phyloP scores from a whole-genome alignment of 148 eudicot species.

The Hydrangea macrophylla region DNA sequence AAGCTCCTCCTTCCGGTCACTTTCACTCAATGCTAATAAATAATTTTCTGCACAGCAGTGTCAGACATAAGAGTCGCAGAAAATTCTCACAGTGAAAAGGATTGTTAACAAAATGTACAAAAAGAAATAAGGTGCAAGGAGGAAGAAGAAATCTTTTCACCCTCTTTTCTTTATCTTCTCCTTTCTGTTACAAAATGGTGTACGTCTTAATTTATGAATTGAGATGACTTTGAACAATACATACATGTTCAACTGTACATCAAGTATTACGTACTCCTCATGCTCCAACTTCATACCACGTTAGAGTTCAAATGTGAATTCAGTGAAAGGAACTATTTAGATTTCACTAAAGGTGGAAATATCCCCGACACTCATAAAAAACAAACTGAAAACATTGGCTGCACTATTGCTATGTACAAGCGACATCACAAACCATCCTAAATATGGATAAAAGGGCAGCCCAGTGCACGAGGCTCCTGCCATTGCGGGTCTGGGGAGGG shows the following conservation, averaged over 20 bases:
- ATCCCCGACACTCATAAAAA: too few relatives aligned
- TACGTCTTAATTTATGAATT: neutral
- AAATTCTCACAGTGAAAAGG: neutral
- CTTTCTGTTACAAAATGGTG: neutral
- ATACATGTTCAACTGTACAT: neutral
- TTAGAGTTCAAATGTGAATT: too few relatives aligned
- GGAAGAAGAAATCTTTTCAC: neutral
- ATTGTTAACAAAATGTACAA: neutral
- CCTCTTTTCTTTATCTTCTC: neutral
- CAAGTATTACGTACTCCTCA: too few relatives aligned
- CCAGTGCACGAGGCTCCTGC: too few relatives aligned
- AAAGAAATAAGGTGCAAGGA: slow-evolving; percentile 6
- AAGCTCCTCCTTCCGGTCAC: slow-evolving; percentile 68
- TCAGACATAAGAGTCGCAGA: neutral
- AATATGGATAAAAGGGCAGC: too few relatives aligned
- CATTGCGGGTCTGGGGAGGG: too few relatives aligned
- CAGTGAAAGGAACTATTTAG: too few relatives aligned
- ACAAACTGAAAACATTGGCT: too few relatives aligned
- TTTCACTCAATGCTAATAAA: slow-evolving; percentile 76
- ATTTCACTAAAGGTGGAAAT: too few relatives aligned
- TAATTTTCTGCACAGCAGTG: slow-evolving; percentile 60
- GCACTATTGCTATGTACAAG: too few relatives aligned
- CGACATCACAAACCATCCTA: too few relatives aligned
- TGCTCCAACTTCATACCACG: too few relatives aligned
- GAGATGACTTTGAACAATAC: neutral